These are phyloP conservation scores for Trichoderma sp. DNA, from an alignment of 2,329 filamentous ascomycete species.

Conservation along the genomic window DNA sequence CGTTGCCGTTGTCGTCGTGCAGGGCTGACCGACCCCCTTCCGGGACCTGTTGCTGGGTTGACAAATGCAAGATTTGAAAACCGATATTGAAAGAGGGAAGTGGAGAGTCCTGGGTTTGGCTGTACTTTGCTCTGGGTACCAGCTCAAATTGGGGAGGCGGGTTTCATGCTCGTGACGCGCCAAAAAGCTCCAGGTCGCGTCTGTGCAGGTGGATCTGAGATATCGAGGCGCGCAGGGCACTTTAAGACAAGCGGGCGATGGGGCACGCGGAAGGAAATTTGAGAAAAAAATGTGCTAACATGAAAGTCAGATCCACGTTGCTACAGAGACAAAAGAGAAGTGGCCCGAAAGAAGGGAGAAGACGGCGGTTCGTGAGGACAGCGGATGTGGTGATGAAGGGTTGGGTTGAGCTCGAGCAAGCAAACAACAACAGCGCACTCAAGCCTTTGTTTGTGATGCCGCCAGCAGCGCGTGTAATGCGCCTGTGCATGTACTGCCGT, in stretches of 20 bases:
- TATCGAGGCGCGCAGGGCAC: conserved; percentile 15
- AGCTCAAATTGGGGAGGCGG: conserved; percentile 40
- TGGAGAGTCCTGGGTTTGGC: conserved; percentile 23
- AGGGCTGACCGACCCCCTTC: conserved; percentile 9
- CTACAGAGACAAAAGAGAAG: conserved; percentile 14
- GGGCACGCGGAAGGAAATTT: background rate
- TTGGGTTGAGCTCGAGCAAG: background rate
- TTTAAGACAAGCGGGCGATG: conserved; percentile 5
- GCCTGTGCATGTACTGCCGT: background rate
- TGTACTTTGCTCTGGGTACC: conserved; percentile 8
- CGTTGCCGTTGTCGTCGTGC: conserved; percentile 8
- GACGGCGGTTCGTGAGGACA: background rate
- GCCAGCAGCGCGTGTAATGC: background rate
- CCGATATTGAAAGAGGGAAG: conserved; percentile 7
- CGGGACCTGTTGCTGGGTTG: conserved; percentile 21
- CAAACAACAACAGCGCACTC: background rate
- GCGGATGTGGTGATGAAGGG: background rate
- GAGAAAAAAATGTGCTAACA: background rate
- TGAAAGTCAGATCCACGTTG: conserved; percentile 17
- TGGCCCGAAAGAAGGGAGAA: background rate
- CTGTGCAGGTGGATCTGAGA: conserved; percentile 28
- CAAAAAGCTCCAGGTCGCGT: conserved; percentile 37
- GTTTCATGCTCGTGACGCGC: conserved; percentile 46
- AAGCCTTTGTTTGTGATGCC: conserved; percentile 1
- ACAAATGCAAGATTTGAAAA: conserved; percentile 11